Conservation (phyloP, 2,329 filamentous ascomycete genomes). For the Ilyonectria mors-panacis region DNA sequence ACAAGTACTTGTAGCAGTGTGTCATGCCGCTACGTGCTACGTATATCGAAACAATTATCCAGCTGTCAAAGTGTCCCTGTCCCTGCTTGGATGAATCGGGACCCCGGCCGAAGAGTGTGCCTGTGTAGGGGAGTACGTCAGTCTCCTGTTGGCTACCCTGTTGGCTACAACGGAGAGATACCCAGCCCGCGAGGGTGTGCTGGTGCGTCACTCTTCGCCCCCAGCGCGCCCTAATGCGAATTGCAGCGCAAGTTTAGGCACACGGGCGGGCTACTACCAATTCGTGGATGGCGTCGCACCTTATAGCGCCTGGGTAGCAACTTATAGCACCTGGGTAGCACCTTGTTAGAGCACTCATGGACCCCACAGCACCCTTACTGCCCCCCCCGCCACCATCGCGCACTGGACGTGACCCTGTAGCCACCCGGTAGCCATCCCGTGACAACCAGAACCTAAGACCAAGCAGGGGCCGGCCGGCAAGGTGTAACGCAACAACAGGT, state of each 20-base stretch:
- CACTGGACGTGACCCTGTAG: conserved; percentile 23
- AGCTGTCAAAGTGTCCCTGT: conserved; percentile 1
- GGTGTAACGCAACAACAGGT: conserved; percentile 25
- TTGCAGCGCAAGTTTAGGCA: conserved; percentile 7
- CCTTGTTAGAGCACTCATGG: neutral
- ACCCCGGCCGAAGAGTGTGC: neutral
- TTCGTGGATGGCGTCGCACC: conserved; percentile 2
- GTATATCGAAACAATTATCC: neutral
- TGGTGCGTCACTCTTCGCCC: neutral
- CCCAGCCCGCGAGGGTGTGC: neutral
- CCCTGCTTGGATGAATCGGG: neutral
- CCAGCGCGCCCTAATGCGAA: neutral
- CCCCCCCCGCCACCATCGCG: neutral
- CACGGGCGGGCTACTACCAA: neutral
- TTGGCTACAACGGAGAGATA: neutral
- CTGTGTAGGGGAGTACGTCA: neutral
- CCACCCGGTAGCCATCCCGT: conserved; percentile 30
- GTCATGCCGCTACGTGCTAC: neutral
- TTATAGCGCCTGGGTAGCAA: neutral
- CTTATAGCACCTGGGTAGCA: neutral
- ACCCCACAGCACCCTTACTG: neutral
- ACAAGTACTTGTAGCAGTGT: neutral
- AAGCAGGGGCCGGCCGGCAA: conserved; percentile 28
- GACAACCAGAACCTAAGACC: conserved; percentile 28
- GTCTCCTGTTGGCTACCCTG: neutral